These are phyloP conservation scores for Ophiostoma triangulosporum DNA, from an alignment of 2,329 filamentous ascomycete genomes.

Conservation along the genomic window DNA sequence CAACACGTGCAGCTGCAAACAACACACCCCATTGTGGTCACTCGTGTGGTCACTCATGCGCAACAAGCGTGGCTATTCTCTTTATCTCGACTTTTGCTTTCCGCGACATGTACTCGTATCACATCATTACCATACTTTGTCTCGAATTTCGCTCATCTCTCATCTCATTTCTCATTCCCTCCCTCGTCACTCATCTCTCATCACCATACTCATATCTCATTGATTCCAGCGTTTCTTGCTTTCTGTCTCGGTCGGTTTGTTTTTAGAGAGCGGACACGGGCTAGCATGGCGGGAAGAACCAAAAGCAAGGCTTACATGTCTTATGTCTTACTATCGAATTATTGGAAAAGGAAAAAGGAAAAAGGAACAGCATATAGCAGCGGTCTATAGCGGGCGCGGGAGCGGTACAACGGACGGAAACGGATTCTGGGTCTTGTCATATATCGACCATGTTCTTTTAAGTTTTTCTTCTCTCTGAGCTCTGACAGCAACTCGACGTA, in stretches of 20 bases:
- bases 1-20: no score
- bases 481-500: background rate
- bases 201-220: background rate
- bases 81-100: no score
- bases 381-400: background rate
- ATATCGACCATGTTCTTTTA: background rate
- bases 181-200: no score
- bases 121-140: background rate
- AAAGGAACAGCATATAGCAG: background rate
- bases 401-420: background rate
- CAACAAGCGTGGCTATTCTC: no score
- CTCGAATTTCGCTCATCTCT: background rate
- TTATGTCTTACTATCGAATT: background rate
- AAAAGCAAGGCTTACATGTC: background rate
- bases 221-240: background rate
- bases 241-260: slow-evolving; percentile 1
- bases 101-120: background rate
- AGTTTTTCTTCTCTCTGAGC: background rate
- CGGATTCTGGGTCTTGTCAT: background rate
- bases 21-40: background rate
- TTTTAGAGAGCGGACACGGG: slow-evolving; percentile 1
- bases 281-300: background rate
- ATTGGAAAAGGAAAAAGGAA: background rate
- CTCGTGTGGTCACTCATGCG: no score
- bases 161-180: background rate